Evolutionary conservation across 371 early-diverging fungal species (phyloP).

Genomic region (Actinomortierella ambigua): DNA sequence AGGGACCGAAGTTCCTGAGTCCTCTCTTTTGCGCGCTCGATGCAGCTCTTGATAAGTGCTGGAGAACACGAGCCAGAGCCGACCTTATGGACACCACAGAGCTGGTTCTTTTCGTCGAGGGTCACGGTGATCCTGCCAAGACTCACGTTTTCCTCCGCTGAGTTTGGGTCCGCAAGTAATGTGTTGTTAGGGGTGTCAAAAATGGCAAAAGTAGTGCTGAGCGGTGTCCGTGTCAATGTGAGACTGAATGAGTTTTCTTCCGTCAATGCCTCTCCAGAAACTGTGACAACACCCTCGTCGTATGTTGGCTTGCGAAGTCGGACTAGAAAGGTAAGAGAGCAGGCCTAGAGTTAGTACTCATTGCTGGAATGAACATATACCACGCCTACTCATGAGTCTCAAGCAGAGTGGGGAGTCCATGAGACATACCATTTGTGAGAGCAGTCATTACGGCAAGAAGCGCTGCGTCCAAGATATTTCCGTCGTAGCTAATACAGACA

Average conservation of each 20-base stretch:
- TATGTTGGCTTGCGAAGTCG: constrained; percentile 68
- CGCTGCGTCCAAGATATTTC: constrained; percentile 89
- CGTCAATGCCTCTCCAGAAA: constrained; percentile 41
- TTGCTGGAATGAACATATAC: too few species aligned
- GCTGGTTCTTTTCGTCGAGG: constrained; percentile 59
- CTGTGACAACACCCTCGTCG: constrained; percentile 66
- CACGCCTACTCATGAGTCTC: too few species aligned
- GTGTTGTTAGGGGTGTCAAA: constrained; percentile 60
- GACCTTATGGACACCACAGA: constrained; percentile 59
- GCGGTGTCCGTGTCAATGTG: constrained; percentile 56
- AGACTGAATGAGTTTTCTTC: constrained; percentile 50
- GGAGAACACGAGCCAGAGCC: constrained; percentile 53
- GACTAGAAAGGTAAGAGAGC: constrained; percentile 49
- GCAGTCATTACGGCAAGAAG: constrained; percentile 79
- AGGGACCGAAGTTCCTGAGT: constrained; percentile 46
- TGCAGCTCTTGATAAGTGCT: constrained; percentile 49
- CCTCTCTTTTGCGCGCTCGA: constrained; percentile 52
- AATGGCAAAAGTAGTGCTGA: constrained; percentile 70
- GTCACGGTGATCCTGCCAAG: constrained; percentile 64
- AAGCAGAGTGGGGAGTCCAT: too few species aligned
- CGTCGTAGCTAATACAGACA: constrained; percentile 89
- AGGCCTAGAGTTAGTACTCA: too few species aligned
- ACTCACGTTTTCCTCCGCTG: constrained; percentile 70
- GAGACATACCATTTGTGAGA: constrained; percentile 70
- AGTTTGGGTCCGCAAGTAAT: constrained; percentile 76